Evolutionary conservation across 768 basidiomycete species (phyloP).

Genomic region (Mycena amicta): DNA sequence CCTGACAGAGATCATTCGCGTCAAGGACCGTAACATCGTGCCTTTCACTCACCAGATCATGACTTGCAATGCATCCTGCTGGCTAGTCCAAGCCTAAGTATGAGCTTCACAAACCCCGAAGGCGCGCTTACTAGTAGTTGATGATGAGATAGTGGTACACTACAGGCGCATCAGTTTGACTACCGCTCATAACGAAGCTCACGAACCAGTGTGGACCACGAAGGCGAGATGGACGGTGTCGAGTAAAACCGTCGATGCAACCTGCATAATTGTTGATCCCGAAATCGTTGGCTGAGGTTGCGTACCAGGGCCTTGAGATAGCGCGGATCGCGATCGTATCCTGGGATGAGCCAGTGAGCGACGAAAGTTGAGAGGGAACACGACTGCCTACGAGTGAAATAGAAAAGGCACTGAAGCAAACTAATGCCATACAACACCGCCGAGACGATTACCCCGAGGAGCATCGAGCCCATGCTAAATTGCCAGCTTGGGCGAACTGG

Average conservation of each 20-base stretch:
- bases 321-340: slow-evolving; percentile 43
- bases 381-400: slow-evolving; percentile 40
- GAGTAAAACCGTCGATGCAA: slow-evolving; percentile 40
- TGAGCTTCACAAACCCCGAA: no score
- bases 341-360: slow-evolving; percentile 18
- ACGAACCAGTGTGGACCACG: slow-evolving; percentile 48
- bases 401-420: slow-evolving; percentile 50
- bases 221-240: slow-evolving; percentile 53
- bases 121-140: slow-evolving; percentile 37
- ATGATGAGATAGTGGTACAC: slow-evolving; percentile 54
- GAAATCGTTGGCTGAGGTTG: slow-evolving; percentile 6
- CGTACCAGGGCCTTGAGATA: slow-evolving; percentile 44
- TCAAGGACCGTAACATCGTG: neutral
- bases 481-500: neutral
- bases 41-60: slow-evolving; percentile 18
- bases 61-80: slow-evolving; percentile 5
- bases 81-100: neutral
- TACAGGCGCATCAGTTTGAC: slow-evolving; percentile 21
- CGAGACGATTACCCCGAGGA: slow-evolving; percentile 42
- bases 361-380: neutral
- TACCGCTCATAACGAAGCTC: neutral
- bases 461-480: slow-evolving; percentile 46
- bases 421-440: slow-evolving; percentile 45
- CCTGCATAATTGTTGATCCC: slow-evolving; percentile 30
- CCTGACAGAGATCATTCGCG: slow-evolving; percentile 25